Base-by-base conservation (phyloP, 805 yeast species). In the Candida quercuum region DNA sequence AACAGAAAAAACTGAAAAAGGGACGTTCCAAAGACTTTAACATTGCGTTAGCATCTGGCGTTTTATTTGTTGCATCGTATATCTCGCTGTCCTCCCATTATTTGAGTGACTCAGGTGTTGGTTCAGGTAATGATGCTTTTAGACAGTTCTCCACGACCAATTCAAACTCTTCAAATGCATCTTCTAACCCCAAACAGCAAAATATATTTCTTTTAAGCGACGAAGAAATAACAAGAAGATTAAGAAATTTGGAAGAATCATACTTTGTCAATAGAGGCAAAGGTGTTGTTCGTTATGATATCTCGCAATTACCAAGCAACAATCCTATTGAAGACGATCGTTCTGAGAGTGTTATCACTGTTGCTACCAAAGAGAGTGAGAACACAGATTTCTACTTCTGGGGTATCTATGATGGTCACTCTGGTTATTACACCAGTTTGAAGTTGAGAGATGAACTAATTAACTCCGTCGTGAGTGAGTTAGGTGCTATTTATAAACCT, bases 361-460 rank as follows among this genome's bases (percentile, higher is more conserved):
- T 81, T 1, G 86, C 88, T 6, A 68, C 76, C 37, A 58, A 67
- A 33, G 56, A 72, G 46, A 68, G 71, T 59, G 51, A 64, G 50
- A 47, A 52, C 17, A 60, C 66, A n/a, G 96, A 91, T 59, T 82
- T 96, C 84, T 83, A 85, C 74, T 87, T 93, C 56, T 93, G 95
- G 76, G 96, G 98, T 5, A 77, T 93, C 0, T 91, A 82, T 57
- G 99, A 93, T 60, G 99, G 99, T 11, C 99, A 93, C 61, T 88
- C 95, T 3, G 99, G 99, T 17, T 88, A 95, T 79, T 85, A 86
- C 46, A 93, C 99, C 2, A 78, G 91, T 39, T 74, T 85, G n/a
- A 86, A 81, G 57, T 71, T 93, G 43, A 72, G 95, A 43, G 93
- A 87, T 46, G 78, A 78, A 46, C 67, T 93, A 46, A 78, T 93